Evolutionary conservation across 2,329 filamentous ascomycete species (phyloP), one percentile per base, ranked within the genome.

Genomic region (Elsinoe perseae): DNA sequence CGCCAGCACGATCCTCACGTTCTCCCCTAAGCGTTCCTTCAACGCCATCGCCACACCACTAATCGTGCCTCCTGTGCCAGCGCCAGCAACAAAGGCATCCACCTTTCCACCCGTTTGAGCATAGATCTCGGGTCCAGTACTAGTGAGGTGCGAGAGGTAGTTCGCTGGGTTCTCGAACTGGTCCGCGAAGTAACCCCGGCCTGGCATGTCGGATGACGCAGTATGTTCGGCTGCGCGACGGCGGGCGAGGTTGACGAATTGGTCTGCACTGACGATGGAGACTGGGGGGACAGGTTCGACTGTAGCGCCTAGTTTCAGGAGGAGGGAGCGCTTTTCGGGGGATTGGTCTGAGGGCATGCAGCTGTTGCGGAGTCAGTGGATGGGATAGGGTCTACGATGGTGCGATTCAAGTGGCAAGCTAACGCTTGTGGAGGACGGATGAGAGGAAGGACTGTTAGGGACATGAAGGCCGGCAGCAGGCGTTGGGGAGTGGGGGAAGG

Each of bases 271-370:
- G n/a, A 95, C 87, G 61, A 98, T 98, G 58, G 91, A 91, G 8
- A 91, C 91, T 10, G 93, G 90, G 4, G 85, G 81, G 1, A 98
- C 91, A 56, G 90, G 82, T 75, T 96, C 91, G 25, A 98, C 92
- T n/a, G 82, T 82, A 40, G 93, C 93, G 64, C 93, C 93, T 9
- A 98, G 83, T 68, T 93, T 92, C 62, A 86, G 80, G 43, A 98
- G 82, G 38, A 98, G 80, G 64, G 92, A 85, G 4, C 87, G 89
- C 72, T 98, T 98, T 71, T 98, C 93, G 57, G 78, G 75, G 57
- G 86, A 83, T 75, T 95, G 87, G 74, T 98, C 93, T 68, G 89
- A 84, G 48, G 93, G 92, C 90, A 98, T 97, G 76, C 89, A 96
- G 62, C 80, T 80, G 57, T 70, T 52, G 55, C 7, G n/a, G 16